Evolutionary conservation across 2,329 filamentous ascomycete genomes (phyloP), one percentile per base, ranked within the genome.

Genomic region (Botryotinia convoluta): DNA sequence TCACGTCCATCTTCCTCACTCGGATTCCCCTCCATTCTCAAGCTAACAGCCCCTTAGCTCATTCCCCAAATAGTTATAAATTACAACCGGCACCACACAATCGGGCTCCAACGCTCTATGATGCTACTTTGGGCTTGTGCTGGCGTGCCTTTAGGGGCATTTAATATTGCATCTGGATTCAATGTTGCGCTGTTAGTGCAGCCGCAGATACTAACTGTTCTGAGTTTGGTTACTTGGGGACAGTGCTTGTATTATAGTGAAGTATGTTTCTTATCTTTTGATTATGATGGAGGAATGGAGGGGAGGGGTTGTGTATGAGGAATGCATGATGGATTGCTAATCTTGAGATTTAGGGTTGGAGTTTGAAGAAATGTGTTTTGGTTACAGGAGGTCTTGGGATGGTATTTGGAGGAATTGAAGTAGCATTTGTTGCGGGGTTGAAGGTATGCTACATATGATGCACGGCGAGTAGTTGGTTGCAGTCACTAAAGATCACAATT

Each of bases 91-190:
- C 90, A 92, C 79, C 85, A 91, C 83, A 90, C 90, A 1, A 87
- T 84, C 0, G 91, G 90, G 0, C 84, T 93, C 0, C 90, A 92
- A 68, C 86, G 88, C 0, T 88, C 88, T 0, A 92, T 93, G 90
- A 92, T 93, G 90, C 86, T 93, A 79, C 84, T 92, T 3, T 93
- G 91, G 86, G 89, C 89, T 0, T 88, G 85, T 82, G 91, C 91
- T 1, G 91, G 91, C 0, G 87, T 92, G 0, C 90, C 90, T 0
- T 83, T 93, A 0, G 91, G 91, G 3, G 82, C 77, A 77, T 85
- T 77, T 69, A 82, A 81, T 65, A 79, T 81, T 64, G 67, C 76
- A 7, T 75, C 74, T 12, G 72, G 78, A 44, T 81, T 82, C 73
- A 81, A 81, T 62, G 75, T 81, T 42, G 80, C 81, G 9, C 69